Evolutionary conservation across 2,329 filamentous ascomycete genomes (phyloP), one percentile per base, ranked within the genome.

Genomic region (Neofusicoccum laricinum): DNA sequence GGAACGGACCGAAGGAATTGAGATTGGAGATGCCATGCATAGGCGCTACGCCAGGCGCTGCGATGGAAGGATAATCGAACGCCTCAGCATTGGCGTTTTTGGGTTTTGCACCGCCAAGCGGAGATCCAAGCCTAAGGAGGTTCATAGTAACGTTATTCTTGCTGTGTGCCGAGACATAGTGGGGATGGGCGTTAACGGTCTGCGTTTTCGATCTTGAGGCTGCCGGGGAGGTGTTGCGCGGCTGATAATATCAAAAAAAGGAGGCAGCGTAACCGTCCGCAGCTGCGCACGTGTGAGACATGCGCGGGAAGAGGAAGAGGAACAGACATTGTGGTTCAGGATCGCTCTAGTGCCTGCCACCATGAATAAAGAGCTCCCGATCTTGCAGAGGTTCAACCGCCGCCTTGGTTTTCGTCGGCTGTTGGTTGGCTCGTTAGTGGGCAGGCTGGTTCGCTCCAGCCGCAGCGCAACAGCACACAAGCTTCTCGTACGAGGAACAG

Each of bases 401-500:
- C 14, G 7, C 6, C 36, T 38, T 38, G 11, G 36, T 12, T 38
- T 38, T 38, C 14, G 36, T 38, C 14, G 36, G 36, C 36, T 15
- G 55, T 21, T 59, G 55, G 40, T 43, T 45, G 41, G 53, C n/a
- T 45, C 19, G 25, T 11, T 21, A 19, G 19, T 17, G 19, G 51
- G 14, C 53, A 21, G 38, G 21, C 14, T 30, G 36, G 8, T n/a
- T 30, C 25, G 25, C 21, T n/a, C 21, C 19, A 8, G 55, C 55
- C n/a, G 40, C 15, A 32, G 7, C 21, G 19, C 14, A 41, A 10
- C 14, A 45, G 34, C 36, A 51, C 25, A 19, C 32, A 59, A 59
- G 55, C 55, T 59, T 59, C 53, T 30, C 51, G 49, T 43, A 19
- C 55, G 41, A 59, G 55, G 55, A 32, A 46, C 41, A 46, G 34